phyloP scores from a whole-genome alignment of 192 early-diverging fungal genomes.

The Podila horticola region DNA sequence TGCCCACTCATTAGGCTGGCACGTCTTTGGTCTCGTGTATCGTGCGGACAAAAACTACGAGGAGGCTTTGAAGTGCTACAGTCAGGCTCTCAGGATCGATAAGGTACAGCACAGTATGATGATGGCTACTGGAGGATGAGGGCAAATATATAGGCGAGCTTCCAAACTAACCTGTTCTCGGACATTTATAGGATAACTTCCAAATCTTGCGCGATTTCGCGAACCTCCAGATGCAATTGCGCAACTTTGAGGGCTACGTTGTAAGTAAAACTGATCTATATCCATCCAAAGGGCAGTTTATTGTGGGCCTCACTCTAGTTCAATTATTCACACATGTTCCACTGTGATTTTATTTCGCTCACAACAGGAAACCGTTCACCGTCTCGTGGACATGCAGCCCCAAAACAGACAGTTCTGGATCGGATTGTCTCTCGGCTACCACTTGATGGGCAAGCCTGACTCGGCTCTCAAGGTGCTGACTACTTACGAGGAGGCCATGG shows the following conservation, averaged over 20 bases:
- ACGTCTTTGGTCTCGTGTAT: slow-evolving; percentile 95
- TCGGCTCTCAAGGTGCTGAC: slow-evolving; percentile 75
- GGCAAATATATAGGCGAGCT: no score
- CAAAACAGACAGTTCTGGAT: slow-evolving; percentile 83
- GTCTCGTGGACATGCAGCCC: slow-evolving; percentile 78
- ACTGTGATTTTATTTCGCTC: neutral
- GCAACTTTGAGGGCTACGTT: slow-evolving; percentile 85
- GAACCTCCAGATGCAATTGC: slow-evolving; percentile 85
- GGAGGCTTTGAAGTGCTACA: slow-evolving; percentile 93
- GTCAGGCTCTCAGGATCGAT: slow-evolving; percentile 86
- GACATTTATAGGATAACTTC: slow-evolving; percentile 71
- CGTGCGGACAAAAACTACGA: slow-evolving; percentile 93
- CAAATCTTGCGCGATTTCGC: slow-evolving; percentile 94
- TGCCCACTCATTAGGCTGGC: slow-evolving; percentile 76
- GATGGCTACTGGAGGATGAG: neutral
- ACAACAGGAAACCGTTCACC: slow-evolving; percentile 67
- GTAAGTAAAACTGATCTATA: neutral
- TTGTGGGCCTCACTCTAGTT: neutral
- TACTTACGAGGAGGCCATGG: slow-evolving; percentile 67
- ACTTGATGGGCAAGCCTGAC: slow-evolving; percentile 80
- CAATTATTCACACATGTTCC: neutral
- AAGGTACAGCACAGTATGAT: slow-evolving; percentile 55
- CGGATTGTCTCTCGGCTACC: slow-evolving; percentile 86
- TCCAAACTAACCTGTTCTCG: neutral
- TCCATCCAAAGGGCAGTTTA: no score